Evolutionary conservation across 306 rosid genomes (phyloP), one percentile per base, ranked within the genome.

Genomic region (Quercus berberidifolia): DNA sequence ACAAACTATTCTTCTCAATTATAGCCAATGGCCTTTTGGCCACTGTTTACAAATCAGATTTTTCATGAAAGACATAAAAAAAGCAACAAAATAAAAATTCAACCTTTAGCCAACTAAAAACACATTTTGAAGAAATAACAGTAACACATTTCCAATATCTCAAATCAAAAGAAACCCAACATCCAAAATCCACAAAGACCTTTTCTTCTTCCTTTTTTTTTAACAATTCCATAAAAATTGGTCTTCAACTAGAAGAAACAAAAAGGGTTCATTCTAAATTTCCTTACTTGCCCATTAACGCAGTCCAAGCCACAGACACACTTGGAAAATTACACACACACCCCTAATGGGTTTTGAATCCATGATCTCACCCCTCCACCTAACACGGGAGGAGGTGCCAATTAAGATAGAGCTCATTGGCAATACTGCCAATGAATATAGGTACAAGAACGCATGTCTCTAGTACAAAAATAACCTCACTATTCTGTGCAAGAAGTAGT

Each of bases 241-340:
- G 17, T 2, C 18, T 25, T 84, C 68, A 87, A 43, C 67, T 7
- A 20, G 91, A 89, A 31, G 91, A 94, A 83, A 88, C 79, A 41
- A 33, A 84, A 81, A 70, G 91, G 83, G 30, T 82, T 91, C 10
- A 84, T 69, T 54, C 78, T 90, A 46, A 90, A 72, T 63, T 90
- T 86, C 78, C 92, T 82, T 17, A 85, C 79, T 62, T 76, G 86
- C 5, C 81, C 41, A 74, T 55, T 21, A 73, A 59, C 76, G 88
- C 97, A 92, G 77, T 89, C 73, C 84, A 91, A 79, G 41, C 97
- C 98, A 59, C 96, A 89, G 1, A 94, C 96, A 68, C 97, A 91
- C 84, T 73, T 9, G 41, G 6, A 35, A 35, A 41, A 2, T 41
- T 41, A 41, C 46, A 41, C 46, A 41, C 46, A 2, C 46, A 0